A percentile compares a stretch with the other conserved stretches of the same genome.
Conservation (phyloP, 2,329 filamentous ascomycete genomes). For the Cryphonectria radicalis region DNA sequence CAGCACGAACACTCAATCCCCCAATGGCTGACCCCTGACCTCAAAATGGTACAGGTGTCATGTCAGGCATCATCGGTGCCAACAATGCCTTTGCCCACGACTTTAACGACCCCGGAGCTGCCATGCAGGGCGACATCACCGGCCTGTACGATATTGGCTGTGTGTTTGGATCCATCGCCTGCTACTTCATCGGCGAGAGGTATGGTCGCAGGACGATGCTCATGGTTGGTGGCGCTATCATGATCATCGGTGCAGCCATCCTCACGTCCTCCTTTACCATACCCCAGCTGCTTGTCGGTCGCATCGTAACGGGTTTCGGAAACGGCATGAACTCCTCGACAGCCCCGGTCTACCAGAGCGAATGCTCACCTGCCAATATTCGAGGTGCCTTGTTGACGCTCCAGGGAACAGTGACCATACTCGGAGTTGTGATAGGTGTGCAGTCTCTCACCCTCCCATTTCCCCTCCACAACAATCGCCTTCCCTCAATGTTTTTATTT, state of each 20-base stretch:
- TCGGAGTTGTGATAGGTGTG: conserved; percentile 48
- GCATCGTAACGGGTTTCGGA: conserved; percentile 50
- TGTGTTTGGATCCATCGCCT: conserved; percentile 37
- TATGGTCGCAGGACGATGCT: conserved; percentile 44
- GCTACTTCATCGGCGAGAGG: conserved; percentile 41
- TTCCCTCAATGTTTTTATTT: too few species aligned
- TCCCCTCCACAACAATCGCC: too few species aligned
- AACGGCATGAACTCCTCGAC: conserved; percentile 47
- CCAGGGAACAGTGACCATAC: conserved; percentile 50
- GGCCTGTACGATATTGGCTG: conserved; percentile 43
- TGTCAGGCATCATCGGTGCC: conserved; percentile 42
- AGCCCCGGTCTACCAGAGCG: conserved; percentile 44
- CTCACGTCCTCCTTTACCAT: conserved; percentile 41
- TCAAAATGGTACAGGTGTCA: conserved; percentile 35
- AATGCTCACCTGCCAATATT: conserved; percentile 43
- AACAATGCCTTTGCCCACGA: conserved; percentile 45
- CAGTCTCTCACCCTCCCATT: background rate
- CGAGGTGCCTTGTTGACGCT: conserved; percentile 56
- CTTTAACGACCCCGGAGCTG: conserved; percentile 42
- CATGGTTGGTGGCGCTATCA: conserved; percentile 41
- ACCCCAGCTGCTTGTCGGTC: conserved; percentile 45
- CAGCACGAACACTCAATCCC: background rate
- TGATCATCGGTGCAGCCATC: conserved; percentile 45
- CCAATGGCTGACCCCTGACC: background rate
- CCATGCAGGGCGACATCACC: conserved; percentile 43